phyloP scores from a whole-genome alignment of 176 grass and related monocot genomes.

The Dactylis glomerata region DNA sequence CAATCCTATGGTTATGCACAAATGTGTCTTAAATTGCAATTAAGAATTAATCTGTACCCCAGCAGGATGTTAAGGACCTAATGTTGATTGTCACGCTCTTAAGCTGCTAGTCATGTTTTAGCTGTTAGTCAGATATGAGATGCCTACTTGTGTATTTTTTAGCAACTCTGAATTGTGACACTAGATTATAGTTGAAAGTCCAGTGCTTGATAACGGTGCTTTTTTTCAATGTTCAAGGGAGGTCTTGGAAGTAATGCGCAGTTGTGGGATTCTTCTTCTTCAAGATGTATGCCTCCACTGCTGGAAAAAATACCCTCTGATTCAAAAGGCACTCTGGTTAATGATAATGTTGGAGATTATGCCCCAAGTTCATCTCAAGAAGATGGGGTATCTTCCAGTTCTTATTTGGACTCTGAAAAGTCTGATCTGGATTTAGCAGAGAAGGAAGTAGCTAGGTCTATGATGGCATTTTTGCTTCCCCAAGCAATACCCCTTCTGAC shows the following conservation, averaged over 20 bases:
- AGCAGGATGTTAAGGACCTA: neutral
- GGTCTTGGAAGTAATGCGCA: slow-evolving; percentile 8
- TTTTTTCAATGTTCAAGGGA: slow-evolving; percentile 47
- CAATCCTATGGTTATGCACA: slow-evolving; percentile 1
- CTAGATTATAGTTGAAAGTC: slow-evolving; percentile 16
- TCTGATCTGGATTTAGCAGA: slow-evolving; percentile 53
- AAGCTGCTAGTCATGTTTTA: neutral
- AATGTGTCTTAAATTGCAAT: neutral
- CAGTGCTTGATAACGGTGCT: slow-evolving; percentile 19
- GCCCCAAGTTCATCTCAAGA: slow-evolving; percentile 59
- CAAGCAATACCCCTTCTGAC: slow-evolving; percentile 80
- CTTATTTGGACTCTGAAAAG: slow-evolving; percentile 75
- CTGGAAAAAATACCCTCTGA: slow-evolving; percentile 18
- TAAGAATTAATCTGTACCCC: neutral
- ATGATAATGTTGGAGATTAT: slow-evolving; percentile 37
- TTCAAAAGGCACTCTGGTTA: slow-evolving; percentile 31
- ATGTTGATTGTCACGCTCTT: neutral
- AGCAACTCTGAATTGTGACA: slow-evolving; percentile 1
- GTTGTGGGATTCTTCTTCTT: slow-evolving; percentile 23
- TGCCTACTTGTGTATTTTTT: neutral
- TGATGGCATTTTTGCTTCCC: slow-evolving; percentile 85
- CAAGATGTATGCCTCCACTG: slow-evolving; percentile 30
- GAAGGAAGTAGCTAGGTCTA: slow-evolving; percentile 71
- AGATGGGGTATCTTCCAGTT: slow-evolving; percentile 45
- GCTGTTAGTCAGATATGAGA: neutral